Evolutionary conservation across 306 rosid genomes (phyloP), one percentile per base, ranked within the genome.

Genomic region (Cicer yamashitae): DNA sequence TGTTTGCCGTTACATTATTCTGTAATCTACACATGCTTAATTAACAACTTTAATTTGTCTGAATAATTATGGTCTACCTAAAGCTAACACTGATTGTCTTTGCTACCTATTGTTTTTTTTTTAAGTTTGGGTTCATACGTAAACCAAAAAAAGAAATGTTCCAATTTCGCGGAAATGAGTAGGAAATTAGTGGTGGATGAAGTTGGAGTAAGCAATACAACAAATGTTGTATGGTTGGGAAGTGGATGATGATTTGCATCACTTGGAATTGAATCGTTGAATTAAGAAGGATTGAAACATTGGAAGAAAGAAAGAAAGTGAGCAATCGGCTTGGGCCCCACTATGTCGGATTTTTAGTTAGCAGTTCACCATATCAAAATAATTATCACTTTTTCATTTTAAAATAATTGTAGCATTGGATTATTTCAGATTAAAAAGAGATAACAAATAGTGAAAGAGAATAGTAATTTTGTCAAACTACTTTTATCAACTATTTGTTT

Each of bases 161-260:
- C 15, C 67, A 48, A 59, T 74, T 74, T 75, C 77, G 43, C 3
- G 44, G 84, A 75, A 75, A 60, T 43, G 2, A 12, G 41, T 48
- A 81, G 60, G 84, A 60, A 25, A 25, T 0, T 3, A 25, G 51
- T 41, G 10, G 10, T 45, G 41, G 50, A 44, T 53, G 73, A 62
- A 70, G 69, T 13, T 17, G 9, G 51, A 40, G 13, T 37, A 43
- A 58, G 61, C 70, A 46, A 48, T 45, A 25, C 39, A 77, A 70
- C 20, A 59, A 12, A 61, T 62, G 20, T 37, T 4, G 14, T 15
- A 9, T 45, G 46, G 50, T 11, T 53, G 20, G 62, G 3, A 0
- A 37, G 22, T 37, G 62, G 63, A 48, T 1, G 53, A 50, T 17
- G 71, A 44, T 10, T 10, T 61, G 25, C 25, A 22, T 22, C 25